phyloP scores from a whole-genome alignment of 305 asterid species.

The Withania somnifera region DNA sequence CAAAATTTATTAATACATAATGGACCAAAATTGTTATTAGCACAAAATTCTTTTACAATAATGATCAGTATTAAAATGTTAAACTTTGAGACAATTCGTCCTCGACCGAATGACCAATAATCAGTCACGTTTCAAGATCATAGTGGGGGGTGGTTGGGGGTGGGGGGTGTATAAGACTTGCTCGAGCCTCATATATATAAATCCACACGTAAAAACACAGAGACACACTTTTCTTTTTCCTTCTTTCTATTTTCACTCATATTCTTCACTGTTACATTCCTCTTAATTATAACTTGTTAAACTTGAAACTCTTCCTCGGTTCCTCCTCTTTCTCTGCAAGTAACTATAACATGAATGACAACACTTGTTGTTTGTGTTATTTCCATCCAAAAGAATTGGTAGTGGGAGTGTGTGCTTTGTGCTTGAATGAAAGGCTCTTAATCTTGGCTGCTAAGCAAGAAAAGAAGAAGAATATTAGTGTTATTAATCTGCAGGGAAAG shows the following conservation, averaged over 20 bases:
- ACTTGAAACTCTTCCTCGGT: background rate
- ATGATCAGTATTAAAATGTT: no score
- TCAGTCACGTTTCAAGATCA: background rate
- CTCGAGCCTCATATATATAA: background rate
- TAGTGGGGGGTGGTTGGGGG: no score
- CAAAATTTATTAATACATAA: no score
- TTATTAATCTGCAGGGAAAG: background rate
- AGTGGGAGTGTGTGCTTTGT: slow-evolving; percentile 67
- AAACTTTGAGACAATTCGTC: background rate
- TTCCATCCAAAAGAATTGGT: slow-evolving; percentile 56
- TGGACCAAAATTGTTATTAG: no score
- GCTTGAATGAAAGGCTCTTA: slow-evolving; percentile 66
- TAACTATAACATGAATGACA: slow-evolving; percentile 15
- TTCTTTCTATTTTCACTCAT: background rate
- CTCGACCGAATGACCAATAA: background rate
- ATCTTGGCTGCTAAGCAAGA: slow-evolving; percentile 46
- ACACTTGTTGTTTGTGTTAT: slow-evolving; percentile 28
- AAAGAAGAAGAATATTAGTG: background rate
- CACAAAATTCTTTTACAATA: no score
- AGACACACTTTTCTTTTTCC: background rate
- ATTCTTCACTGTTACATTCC: background rate
- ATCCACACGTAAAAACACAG: background rate
- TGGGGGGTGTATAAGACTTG: background rate
- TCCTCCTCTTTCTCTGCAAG: background rate
- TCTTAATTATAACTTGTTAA: background rate